Evolutionary conservation across 1,284 basidiomycete species (phyloP).

Genomic region (Caloboletus inedulis): DNA sequence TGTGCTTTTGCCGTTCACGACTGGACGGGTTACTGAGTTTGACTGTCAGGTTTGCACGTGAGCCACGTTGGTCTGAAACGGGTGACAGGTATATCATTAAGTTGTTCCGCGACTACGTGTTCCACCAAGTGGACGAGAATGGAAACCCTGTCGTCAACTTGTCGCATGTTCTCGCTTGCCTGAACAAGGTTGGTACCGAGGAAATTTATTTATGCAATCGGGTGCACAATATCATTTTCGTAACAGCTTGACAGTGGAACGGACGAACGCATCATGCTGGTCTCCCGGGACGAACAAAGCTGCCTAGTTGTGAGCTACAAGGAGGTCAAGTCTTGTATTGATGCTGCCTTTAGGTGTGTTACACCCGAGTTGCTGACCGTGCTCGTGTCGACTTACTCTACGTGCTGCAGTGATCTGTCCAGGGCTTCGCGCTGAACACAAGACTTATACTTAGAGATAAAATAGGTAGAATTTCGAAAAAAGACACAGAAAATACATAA

Average conservation of each 20-base stretch:
- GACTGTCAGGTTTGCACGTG: slow-evolving; percentile 80
- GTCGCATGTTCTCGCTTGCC: slow-evolving; percentile 83
- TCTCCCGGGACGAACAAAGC: slow-evolving; percentile 92
- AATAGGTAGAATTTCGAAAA: slow-evolving; percentile 60
- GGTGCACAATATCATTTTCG: slow-evolving; percentile 1
- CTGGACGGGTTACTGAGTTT: slow-evolving; percentile 1
- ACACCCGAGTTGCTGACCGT: too few relatives aligned
- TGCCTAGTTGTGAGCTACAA: slow-evolving; percentile 95
- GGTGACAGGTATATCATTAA: slow-evolving; percentile 98
- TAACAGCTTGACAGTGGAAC: slow-evolving; percentile 84
- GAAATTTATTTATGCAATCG: neutral
- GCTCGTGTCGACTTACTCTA: neutral
- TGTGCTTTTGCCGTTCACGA: slow-evolving; percentile 30
- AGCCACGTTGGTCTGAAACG: slow-evolving; percentile 96
- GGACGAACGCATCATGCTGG: slow-evolving; percentile 93
- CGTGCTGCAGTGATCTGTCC: slow-evolving; percentile 26
- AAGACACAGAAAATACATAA: slow-evolving; percentile 55
- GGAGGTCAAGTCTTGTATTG: slow-evolving; percentile 85
- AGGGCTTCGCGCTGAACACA: slow-evolving; percentile 22
- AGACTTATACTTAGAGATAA: slow-evolving; percentile 32
- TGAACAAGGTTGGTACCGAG: slow-evolving; percentile 73
- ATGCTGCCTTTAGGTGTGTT: slow-evolving; percentile 63
- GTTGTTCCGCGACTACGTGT: slow-evolving; percentile 97
- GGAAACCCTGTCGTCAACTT: slow-evolving; percentile 90
- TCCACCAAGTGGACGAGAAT: slow-evolving; percentile 93